Evolutionary conservation across 169 alveolate genomes (phyloP), one percentile per base, ranked within the genome.

Genomic region (Babesia gibsoni): DNA sequence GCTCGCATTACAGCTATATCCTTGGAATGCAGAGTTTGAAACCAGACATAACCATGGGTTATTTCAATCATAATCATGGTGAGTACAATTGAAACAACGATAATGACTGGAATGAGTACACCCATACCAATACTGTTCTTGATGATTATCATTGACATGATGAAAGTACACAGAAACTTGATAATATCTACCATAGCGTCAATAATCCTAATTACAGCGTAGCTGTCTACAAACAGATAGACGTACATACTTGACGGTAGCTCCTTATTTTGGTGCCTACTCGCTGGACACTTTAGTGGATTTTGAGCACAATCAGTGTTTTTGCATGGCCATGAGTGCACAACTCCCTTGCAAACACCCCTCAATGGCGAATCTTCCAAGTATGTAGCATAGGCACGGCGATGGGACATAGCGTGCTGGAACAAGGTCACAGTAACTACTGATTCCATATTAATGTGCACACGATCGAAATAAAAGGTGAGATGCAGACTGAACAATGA

Each of bases 321-420:
- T 1, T 52, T 37, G 25, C 72, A 50, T 1, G 84, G 67, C 45
- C 73, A 67, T n/a, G 69, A 36, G 53, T 75, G 84, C 6, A 54
- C 59, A 27, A 66, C 63, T 0, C 57, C 52, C 52, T 36, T 66
- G 41, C 80, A 75, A 7, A 10, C 48, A 1, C 39, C 12, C 50
- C 52, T 29, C n/a, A 7, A 4, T 1, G 36, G 12, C 35, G 27
- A 18, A 1, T 66, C 73, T 3, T 39, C 39, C 22, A 35, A n/a
- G 0, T 12, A 39, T 5, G 18, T 18, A 6, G 41, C 29, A 61
- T 50, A 75, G 7, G 42, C 65, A 32, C 79, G 68, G 4, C 84
- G 56, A 25, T 66, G 70, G 33, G 74, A 75, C 65, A 75, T 20
- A 6, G 73, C 80, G 49, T 75, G 84, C 39, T 75, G 84, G 50